phyloP scores from a whole-genome alignment of 1,139 yeast species.

The Suhomyces yuchorum region DNA sequence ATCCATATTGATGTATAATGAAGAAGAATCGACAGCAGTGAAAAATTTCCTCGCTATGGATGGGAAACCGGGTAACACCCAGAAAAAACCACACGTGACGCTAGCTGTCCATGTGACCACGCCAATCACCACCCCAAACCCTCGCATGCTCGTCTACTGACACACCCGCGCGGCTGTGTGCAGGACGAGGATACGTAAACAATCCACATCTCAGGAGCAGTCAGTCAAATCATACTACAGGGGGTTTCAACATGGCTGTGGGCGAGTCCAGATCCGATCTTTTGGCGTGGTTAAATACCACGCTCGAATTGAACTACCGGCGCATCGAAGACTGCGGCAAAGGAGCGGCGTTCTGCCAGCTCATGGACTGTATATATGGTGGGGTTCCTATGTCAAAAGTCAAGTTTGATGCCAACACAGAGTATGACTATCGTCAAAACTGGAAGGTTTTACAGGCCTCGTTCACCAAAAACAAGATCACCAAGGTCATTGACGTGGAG shows the following conservation, averaged over 20 bases:
- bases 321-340: constrained; percentile 94
- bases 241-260: constrained; percentile 27
- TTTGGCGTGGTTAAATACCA: constrained; percentile 79
- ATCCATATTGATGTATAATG: constrained; percentile 19
- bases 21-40: constrained; percentile 7
- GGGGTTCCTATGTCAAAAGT: constrained; percentile 82
- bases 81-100: neutral
- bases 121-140: no score
- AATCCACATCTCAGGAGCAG: constrained; percentile 2
- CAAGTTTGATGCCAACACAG: constrained; percentile 62
- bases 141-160: neutral
- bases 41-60: constrained; percentile 6
- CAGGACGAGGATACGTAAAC: constrained; percentile 9
- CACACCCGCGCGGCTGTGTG: constrained; percentile 1
- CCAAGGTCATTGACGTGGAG: constrained; percentile 80
- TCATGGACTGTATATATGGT: constrained; percentile 80
- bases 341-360: constrained; percentile 93
- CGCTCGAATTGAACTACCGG: constrained; percentile 63
- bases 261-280: constrained; percentile 84
- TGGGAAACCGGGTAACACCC: constrained; percentile 10
- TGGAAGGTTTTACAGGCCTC: constrained; percentile 83
- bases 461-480: constrained; percentile 69
- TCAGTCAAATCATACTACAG: neutral
- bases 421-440: constrained; percentile 78
- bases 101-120: neutral